Base-by-base conservation (phyloP, 1,139 yeast genomes). In the Sugiyamaella pinicola region DNA sequence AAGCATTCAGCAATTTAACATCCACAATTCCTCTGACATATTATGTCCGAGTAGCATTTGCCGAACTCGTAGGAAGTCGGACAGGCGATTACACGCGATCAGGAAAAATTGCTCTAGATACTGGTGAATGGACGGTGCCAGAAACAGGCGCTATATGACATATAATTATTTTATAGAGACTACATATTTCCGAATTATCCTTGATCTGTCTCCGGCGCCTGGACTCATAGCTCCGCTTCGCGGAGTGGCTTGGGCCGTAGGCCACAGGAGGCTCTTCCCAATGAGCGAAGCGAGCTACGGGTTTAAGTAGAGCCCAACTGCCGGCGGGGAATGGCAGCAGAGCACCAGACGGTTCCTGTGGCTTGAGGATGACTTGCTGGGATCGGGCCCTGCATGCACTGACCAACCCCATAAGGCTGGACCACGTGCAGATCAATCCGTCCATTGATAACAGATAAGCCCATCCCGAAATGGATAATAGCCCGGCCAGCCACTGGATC, bases 51-150 rank as follows among this genome's bases (percentile, higher is more conserved):
- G 49, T 65, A n/a, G 69, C 68, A 2, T 65, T 54, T 56, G 65
- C 64, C 19, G 52, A 57, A 15, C 47, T 54, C 19, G 55, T 52
- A 1, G 55, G 52, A 5, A 44, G 44, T 10, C 19, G 50, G 15
- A 64, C 65, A 19, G 68, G 67, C 3, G 66, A 65, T 46, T 65
- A 63, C 42, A 64, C 69, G 1, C 58, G 58, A 28, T 62, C 66
- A 2, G 68, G 61, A 2, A 56, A 58, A 1, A 46, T 65, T 1
- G 56, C 61, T 26, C 42, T 60, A 22, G 44, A 53, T 15, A 44
- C 58, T 10, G 61, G 58, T 4, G 47, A 55, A 18, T 61, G 64
- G 62, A 52, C 51, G 6, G 55, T 37, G 9, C 64, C 64, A 4
- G 21, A 33, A 17, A 49, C 58, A 3, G 64, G 64, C 5, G 58